Base-by-base conservation (phyloP, 345 rosid genomes). In the Combretum micranthum region DNA sequence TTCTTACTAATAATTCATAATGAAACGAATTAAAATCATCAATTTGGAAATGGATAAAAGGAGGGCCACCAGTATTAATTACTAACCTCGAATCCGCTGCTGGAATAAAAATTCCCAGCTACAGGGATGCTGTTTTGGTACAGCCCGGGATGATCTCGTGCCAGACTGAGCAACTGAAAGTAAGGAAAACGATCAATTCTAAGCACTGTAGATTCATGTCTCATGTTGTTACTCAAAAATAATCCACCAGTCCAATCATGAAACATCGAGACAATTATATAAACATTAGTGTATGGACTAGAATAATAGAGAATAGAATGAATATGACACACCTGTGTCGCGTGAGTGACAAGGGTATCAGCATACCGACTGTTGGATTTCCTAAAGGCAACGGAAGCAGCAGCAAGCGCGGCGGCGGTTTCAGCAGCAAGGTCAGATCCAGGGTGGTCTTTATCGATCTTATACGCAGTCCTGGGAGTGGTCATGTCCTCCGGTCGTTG, bases 401-500 rank as follows among this genome's bases (percentile, higher is more conserved):
- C 85, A 6, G 91, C 95, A 61, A 87, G 64, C 0, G 92, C 87
- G 1, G 92, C 89, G 0, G 92, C 83, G 1, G 85, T 77, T 69
- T 87, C 87, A 0, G 70, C 89, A 0, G 96, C 85, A 1, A 87
- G 72, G 47, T 87, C 89, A 12, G 92, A 55, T n/a, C 96, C 92
- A 0, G 89, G 96, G 52, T 77, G 66, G n/a, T 77, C 65, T 20
- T 56, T 66, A 43, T 79, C 68, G 26, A 82, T 64, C 64, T 39
- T 71, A 50, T 47, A 81, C 20, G 80, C 42, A 4, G 73, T 73
- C 45, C 92, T 69, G 0, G 82, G 66, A 18, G 87, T 80, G 21
- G 84, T 81, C 96, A 87, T 87, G 68, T 83, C 89, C 68, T 88
- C 90, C 0, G 87, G 96, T 55, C 90, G 71, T 72, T 70, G 60